These are phyloP conservation scores for Mortierella sp. DNA, from an alignment of 371 early-diverging fungal genomes.

Conservation along the genomic window DNA sequence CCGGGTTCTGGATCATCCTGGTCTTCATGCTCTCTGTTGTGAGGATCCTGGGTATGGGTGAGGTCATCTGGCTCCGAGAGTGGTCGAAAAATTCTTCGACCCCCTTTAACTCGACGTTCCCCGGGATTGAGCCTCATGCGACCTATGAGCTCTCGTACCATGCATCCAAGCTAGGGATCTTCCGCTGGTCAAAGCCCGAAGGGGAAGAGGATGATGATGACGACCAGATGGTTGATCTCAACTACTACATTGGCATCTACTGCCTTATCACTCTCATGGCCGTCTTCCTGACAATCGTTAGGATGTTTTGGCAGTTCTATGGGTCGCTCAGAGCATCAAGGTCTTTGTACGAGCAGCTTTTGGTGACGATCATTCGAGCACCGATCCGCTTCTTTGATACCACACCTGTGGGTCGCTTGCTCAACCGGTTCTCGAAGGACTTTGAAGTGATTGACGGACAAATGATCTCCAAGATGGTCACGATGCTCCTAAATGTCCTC, in stretches of 20 bases:
- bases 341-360: slow-evolving; percentile 60
- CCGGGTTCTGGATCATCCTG: slow-evolving; percentile 41
- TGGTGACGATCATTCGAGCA: slow-evolving; percentile 69
- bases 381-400: slow-evolving; percentile 68
- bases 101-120: neutral
- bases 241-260: slow-evolving; percentile 52
- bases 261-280: slow-evolving; percentile 43
- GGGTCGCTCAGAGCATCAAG: slow-evolving; percentile 63
- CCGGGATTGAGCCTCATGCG: no score
- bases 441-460: slow-evolving; percentile 78
- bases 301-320: slow-evolving; percentile 54
- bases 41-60: slow-evolving; percentile 22
- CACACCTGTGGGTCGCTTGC: slow-evolving; percentile 72
- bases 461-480: slow-evolving; percentile 64
- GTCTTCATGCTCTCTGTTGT: slow-evolving; percentile 24
- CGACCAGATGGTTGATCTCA: slow-evolving; percentile 30
- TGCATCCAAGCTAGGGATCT: slow-evolving; percentile 5
- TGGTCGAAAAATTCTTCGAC: slow-evolving; percentile 18
- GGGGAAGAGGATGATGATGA: slow-evolving; percentile 11
- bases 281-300: slow-evolving; percentile 45
- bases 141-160: neutral
- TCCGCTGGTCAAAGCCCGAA: slow-evolving; percentile 1
- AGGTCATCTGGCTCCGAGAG: slow-evolving; percentile 35
- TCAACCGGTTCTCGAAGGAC: slow-evolving; percentile 87
- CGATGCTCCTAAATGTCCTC: slow-evolving; percentile 64